Evolutionary conservation across 2,329 filamentous ascomycete genomes (phyloP).

Genomic region (Penicillium sp.): DNA sequence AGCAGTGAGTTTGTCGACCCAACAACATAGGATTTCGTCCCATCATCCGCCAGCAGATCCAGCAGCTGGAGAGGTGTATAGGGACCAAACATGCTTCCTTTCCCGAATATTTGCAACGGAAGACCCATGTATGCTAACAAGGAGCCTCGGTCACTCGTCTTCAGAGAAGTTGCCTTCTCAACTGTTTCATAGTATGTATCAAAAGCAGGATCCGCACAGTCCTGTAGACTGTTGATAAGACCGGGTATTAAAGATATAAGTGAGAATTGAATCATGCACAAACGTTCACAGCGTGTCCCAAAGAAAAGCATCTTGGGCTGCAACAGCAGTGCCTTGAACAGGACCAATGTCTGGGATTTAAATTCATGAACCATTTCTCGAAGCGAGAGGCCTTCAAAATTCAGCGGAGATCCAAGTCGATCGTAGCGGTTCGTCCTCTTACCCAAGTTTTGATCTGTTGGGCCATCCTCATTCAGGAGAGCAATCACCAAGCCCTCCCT

Average conservation of each 20-base stretch:
- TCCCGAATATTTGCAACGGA: constrained; percentile 92
- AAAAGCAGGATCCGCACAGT: constrained; percentile 92
- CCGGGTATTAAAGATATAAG: constrained; percentile 93
- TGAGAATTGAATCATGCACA: constrained; percentile 99
- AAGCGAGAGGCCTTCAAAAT: constrained; percentile 63
- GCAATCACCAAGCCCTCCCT: constrained; percentile 76
- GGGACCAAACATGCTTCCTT: constrained; percentile 91
- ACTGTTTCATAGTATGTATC: constrained; percentile 77
- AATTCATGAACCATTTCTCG: constrained; percentile 93
- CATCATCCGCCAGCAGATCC: constrained; percentile 87
- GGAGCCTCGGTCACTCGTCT: constrained; percentile 88
- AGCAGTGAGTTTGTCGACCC: constrained; percentile 95
- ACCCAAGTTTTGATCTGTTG: constrained; percentile 85
- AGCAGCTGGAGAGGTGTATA: constrained; percentile 97
- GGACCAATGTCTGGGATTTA: constrained; percentile 87
- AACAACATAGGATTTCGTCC: constrained; percentile 96
- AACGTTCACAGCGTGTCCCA: constrained; percentile 87
- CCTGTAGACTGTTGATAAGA: constrained; percentile 85
- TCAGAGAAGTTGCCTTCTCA: constrained; percentile 77
- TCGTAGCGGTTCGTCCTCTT: constrained; percentile 40
- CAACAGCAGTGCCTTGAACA: constrained; percentile 90
- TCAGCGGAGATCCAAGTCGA: constrained; percentile 11
- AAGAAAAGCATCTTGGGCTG: constrained; percentile 99
- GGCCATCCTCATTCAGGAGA: constrained; percentile 65
- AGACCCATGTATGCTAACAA: constrained; percentile 92